Conservation (phyloP, 352 stramenopile genomes). For the Globisporangium abappressorium region DNA sequence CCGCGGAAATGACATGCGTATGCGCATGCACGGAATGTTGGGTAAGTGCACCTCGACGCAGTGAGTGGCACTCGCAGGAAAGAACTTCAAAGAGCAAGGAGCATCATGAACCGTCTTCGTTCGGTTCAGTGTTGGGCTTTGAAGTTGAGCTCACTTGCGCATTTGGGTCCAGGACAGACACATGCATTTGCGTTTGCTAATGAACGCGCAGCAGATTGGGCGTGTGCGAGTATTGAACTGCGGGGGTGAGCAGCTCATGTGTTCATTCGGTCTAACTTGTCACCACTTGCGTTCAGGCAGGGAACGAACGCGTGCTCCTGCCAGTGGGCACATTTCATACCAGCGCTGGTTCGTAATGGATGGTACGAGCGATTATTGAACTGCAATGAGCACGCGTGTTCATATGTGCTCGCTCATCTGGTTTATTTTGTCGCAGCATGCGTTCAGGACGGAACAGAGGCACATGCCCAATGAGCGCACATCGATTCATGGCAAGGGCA, state of each 20-base stretch:
- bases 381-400: neutral
- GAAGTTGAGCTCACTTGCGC: neutral
- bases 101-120: neutral
- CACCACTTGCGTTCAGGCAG: neutral
- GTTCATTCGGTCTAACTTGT: neutral
- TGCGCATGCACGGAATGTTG: neutral
- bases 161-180: neutral
- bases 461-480: too few species aligned
- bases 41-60: neutral
- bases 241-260: neutral
- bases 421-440: neutral
- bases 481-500: too few species aligned
- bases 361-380: neutral
- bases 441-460: neutral
- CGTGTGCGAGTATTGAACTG: neutral
- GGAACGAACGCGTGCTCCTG: neutral
- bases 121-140: neutral
- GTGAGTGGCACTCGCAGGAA: neutral
- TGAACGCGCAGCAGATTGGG: neutral
- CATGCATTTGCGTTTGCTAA: neutral
- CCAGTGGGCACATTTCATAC: neutral
- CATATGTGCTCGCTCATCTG: neutral
- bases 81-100: neutral
- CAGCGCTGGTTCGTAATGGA: neutral
- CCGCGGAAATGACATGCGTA: neutral